A percentile compares a stretch with the other conserved stretches of the same genome.
phyloP scores from a whole-genome alignment of 164 flowering plant species.

The Platanus orientalis region DNA sequence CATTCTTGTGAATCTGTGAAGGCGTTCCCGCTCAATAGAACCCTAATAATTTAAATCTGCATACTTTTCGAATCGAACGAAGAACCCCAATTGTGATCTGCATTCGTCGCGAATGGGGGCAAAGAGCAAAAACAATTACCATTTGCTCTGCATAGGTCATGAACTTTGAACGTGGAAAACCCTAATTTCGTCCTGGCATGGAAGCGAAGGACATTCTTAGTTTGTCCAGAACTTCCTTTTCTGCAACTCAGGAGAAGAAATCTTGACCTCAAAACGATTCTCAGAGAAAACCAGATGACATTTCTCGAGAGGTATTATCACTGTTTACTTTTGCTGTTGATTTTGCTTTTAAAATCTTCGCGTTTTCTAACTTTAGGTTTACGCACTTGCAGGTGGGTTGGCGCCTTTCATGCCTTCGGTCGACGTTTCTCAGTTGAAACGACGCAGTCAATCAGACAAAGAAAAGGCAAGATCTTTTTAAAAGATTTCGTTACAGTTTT shows the following conservation, averaged over 20 bases:
- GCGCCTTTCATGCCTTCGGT: slow-evolving; percentile 88
- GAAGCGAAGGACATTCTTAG: slow-evolving; percentile 98
- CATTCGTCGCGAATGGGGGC: too few relatives aligned
- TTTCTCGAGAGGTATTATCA: slow-evolving; percentile 79
- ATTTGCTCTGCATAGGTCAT: too few relatives aligned
- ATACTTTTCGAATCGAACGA: too few relatives aligned
- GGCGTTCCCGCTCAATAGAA: too few relatives aligned
- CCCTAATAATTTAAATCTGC: too few relatives aligned
- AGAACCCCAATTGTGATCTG: too few relatives aligned
- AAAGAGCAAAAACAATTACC: too few relatives aligned
- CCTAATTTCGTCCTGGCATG: slow-evolving; percentile 28
- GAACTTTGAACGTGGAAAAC: too few relatives aligned
- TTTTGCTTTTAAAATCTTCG: not conserved
- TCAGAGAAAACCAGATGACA: slow-evolving; percentile 97
- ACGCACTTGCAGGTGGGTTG: slow-evolving; percentile 93
- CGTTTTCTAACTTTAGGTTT: slow-evolving; percentile 17
- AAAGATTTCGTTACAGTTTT: not conserved
- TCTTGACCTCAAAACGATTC: slow-evolving; percentile 77
- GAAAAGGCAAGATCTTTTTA: slow-evolving; percentile 55
- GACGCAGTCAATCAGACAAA: slow-evolving; percentile 46
- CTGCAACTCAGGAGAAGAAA: slow-evolving; percentile 67
- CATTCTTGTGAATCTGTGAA: too few relatives aligned
- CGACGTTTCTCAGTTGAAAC: slow-evolving; percentile 66
- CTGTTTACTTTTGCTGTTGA: not conserved
- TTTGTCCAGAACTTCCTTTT: slow-evolving; percentile 51